phyloP scores from a whole-genome alignment of 768 basidiomycete genomes.

The Pulveroboletus sp. region DNA sequence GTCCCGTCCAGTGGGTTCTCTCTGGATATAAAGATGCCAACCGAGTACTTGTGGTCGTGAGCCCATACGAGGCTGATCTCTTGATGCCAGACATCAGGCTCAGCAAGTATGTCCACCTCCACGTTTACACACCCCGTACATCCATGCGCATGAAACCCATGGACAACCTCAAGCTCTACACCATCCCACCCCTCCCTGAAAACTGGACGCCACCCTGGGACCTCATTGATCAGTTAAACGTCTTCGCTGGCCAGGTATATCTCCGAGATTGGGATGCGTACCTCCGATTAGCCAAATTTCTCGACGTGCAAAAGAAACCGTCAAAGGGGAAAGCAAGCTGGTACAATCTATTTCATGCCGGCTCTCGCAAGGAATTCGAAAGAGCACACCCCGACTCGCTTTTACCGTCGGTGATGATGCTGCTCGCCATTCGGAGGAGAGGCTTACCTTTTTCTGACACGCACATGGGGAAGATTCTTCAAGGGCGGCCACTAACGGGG shows the following conservation, averaged over 20 bases:
- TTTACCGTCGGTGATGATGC: too few relatives aligned
- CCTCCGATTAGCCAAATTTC: not conserved
- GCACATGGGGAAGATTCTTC: not conserved
- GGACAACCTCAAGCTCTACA: not conserved
- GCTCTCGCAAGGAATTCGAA: too few relatives aligned
- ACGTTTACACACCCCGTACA: not conserved
- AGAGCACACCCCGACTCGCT: too few relatives aligned
- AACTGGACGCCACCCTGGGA: not conserved
- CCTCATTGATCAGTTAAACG: not conserved
- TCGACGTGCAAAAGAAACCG: not conserved
- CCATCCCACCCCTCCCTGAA: not conserved
- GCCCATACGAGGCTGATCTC: not conserved
- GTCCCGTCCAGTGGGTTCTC: constrained; percentile 3
- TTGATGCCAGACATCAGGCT: not conserved
- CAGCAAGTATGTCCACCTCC: not conserved
- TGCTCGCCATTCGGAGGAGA: not conserved
- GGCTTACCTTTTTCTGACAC: not conserved
- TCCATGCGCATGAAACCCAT: not conserved
- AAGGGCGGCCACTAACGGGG: too few relatives aligned
- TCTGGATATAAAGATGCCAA: not conserved
- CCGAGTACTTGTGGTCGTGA: constrained; percentile 1
- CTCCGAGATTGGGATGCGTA: not conserved
- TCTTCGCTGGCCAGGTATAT: not conserved
- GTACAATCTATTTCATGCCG: not conserved
- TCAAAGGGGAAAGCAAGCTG: not conserved